These are phyloP conservation scores for Abrus pulchellus DNA, from an alignment of 306 rosid genomes.

Conservation along the genomic window DNA sequence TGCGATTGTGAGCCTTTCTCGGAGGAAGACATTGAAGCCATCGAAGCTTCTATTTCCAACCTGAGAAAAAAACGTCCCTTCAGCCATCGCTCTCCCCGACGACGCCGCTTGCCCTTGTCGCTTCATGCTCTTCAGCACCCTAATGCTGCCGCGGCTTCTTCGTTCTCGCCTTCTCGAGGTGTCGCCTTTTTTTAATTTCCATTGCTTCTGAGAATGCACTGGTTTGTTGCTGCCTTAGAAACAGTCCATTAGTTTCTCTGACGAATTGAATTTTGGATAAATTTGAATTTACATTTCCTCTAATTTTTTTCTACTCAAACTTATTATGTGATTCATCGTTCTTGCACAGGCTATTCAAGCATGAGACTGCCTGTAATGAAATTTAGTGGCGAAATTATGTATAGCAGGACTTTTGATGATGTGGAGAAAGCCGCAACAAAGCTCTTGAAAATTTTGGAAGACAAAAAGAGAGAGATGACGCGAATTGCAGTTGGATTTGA, in stretches of 20 bases:
- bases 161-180: slow-evolving; percentile 70
- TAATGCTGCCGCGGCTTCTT: slow-evolving; percentile 44
- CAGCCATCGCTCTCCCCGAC: slow-evolving; percentile 8
- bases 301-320: slow-evolving; percentile 19
- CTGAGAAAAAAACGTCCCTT: slow-evolving; percentile 38
- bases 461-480: slow-evolving; percentile 52
- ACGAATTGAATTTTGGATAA: not conserved
- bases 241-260: not conserved
- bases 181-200: too few relatives aligned
- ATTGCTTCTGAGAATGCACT: not conserved
- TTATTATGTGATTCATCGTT: not conserved
- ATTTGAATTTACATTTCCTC: not conserved
- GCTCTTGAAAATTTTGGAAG: slow-evolving; percentile 48
- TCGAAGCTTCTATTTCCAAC: slow-evolving; percentile 58
- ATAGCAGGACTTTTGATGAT: slow-evolving; percentile 68
- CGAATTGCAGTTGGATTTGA: slow-evolving; percentile 71
- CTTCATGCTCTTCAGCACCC: slow-evolving; percentile 74
- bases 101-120: slow-evolving; percentile 73
- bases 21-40: slow-evolving; percentile 63
- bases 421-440: slow-evolving; percentile 68
- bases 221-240: slow-evolving; percentile 9
- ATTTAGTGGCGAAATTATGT: slow-evolving; percentile 72
- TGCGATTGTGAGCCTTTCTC: slow-evolving; percentile 66
- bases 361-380: slow-evolving; percentile 71
- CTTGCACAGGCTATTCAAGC: slow-evolving; percentile 51